Conservation (phyloP, 2,329 filamentous ascomycete genomes). For the Exophiala bonariae region DNA sequence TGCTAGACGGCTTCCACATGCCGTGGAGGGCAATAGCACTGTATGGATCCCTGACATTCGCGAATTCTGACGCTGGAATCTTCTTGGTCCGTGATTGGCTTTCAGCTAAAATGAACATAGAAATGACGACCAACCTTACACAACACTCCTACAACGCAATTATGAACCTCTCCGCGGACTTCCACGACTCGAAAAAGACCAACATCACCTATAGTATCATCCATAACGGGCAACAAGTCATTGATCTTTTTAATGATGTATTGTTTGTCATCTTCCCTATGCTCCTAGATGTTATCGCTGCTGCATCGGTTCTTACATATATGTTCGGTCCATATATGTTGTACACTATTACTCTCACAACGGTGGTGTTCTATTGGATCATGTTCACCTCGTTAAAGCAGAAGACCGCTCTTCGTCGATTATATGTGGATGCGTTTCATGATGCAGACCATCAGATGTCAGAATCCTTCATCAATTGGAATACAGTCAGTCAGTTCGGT, state of each 20-base stretch:
- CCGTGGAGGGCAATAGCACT: constrained; percentile 56
- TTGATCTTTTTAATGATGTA: constrained; percentile 59
- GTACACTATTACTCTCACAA: constrained; percentile 48
- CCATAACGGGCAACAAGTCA: constrained; percentile 62
- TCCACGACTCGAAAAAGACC: constrained; percentile 65
- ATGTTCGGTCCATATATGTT: constrained; percentile 65
- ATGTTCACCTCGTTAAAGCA: constrained; percentile 39
- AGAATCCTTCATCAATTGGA: constrained; percentile 61
- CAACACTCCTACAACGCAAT: constrained; percentile 66
- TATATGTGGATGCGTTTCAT: constrained; percentile 42
- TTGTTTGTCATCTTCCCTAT: constrained; percentile 63
- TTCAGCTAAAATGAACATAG: constrained; percentile 58
- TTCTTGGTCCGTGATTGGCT: constrained; percentile 51
- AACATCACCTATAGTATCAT: constrained; percentile 66
- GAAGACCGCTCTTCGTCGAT: constrained; percentile 41
- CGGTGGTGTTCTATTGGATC: constrained; percentile 55
- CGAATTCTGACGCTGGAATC: constrained; percentile 54
- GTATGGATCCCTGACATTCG: constrained; percentile 51
- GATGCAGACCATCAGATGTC: constrained; percentile 56
- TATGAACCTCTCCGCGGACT: constrained; percentile 69
- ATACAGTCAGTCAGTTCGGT: constrained; percentile 61
- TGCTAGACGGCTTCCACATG: constrained; percentile 53
- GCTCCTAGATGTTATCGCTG: constrained; percentile 61
- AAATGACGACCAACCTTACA: constrained; percentile 58
- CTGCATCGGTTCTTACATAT: constrained; percentile 57